These are phyloP conservation scores for Taxillus chinensis DNA, from an alignment of 164 flowering plant genomes.

Conservation along the genomic window DNA sequence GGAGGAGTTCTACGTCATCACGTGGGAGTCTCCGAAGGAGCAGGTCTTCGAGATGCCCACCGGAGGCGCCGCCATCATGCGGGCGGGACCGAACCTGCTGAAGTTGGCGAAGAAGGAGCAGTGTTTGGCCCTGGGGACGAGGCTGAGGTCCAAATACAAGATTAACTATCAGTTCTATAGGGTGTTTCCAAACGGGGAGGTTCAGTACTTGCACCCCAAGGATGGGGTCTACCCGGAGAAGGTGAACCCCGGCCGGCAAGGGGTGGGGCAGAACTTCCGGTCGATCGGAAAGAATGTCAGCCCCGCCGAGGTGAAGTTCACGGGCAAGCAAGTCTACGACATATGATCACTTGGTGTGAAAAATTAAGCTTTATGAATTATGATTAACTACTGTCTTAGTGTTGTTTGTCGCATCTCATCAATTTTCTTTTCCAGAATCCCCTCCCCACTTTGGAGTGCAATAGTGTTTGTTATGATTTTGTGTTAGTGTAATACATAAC, in stretches of 20 bases:
- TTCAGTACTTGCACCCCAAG: constrained; percentile 92
- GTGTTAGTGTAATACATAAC: too few species aligned
- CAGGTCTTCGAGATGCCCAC: constrained; percentile 93
- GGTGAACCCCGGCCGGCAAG: constrained; percentile 86
- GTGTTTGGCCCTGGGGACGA: constrained; percentile 91
- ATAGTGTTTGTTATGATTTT: too few species aligned
- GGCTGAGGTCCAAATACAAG: constrained; percentile 96
- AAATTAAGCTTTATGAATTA: too few species aligned
- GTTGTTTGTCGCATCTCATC: too few species aligned
- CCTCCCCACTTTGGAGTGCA: too few species aligned
- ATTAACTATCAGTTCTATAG: constrained; percentile 95
- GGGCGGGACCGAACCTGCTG: constrained; percentile 78
- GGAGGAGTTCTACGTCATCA: constrained; percentile 82
- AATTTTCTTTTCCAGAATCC: too few species aligned
- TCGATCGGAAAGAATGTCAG: constrained; percentile 85
- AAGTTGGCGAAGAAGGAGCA: constrained; percentile 92
- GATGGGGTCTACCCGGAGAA: constrained; percentile 99
- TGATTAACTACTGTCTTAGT: too few species aligned
- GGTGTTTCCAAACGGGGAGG: constrained; percentile 97
- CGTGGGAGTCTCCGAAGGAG: constrained; percentile 88
- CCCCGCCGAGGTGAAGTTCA: constrained; percentile 93
- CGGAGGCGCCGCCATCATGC: constrained; percentile 89
- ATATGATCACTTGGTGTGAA: constrained; percentile 20
- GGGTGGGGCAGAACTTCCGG: constrained; percentile 74
- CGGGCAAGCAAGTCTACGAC: constrained; percentile 82